Percentiles rank a stretch among this genome's conserved stretches.
These are phyloP conservation scores for Pholiota molesta DNA, from an alignment of 768 basidiomycete genomes.

Conservation along the genomic window DNA sequence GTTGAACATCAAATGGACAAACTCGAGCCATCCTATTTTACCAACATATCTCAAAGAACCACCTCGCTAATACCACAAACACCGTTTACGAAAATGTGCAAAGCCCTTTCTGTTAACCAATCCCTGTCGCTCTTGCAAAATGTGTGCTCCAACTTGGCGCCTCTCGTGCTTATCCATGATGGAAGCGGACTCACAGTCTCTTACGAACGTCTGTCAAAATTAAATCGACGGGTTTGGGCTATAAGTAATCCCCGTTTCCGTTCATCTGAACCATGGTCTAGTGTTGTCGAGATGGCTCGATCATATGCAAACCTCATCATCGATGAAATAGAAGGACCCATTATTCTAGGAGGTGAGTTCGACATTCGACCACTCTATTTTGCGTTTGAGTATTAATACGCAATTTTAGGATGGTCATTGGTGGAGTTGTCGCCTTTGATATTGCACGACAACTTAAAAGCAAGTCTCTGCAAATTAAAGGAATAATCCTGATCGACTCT, in stretches of 20 bases:
- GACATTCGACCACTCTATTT: neutral
- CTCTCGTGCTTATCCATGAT: conserved; percentile 72
- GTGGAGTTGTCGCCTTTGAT: conserved; percentile 74
- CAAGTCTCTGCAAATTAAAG: conserved; percentile 45
- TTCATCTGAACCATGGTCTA: conserved; percentile 47
- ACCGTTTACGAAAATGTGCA: neutral
- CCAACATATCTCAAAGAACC: neutral
- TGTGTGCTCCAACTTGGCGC: conserved; percentile 28
- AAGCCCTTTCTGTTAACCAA: conserved; percentile 3
- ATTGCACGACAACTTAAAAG: conserved; percentile 50
- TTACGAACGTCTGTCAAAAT: conserved; percentile 45
- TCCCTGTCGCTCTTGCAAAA: conserved; percentile 35
- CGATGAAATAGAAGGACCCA: conserved; percentile 34
- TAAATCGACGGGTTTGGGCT: conserved; percentile 62
- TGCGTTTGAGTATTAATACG: neutral
- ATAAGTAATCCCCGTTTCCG: conserved; percentile 60
- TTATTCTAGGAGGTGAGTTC: conserved; percentile 62
- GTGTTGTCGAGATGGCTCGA: conserved; percentile 53
- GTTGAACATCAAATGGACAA: conserved; percentile 34
- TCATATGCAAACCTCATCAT: conserved; percentile 49
- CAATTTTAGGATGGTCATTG: conserved; percentile 70
- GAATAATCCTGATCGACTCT: conserved; percentile 69
- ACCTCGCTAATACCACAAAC: neutral
- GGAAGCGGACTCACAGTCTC: conserved; percentile 66
- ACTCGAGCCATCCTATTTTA: conserved; percentile 12